Conservation (phyloP, 176 grass and related monocot genomes). For the Carex kokanica region DNA sequence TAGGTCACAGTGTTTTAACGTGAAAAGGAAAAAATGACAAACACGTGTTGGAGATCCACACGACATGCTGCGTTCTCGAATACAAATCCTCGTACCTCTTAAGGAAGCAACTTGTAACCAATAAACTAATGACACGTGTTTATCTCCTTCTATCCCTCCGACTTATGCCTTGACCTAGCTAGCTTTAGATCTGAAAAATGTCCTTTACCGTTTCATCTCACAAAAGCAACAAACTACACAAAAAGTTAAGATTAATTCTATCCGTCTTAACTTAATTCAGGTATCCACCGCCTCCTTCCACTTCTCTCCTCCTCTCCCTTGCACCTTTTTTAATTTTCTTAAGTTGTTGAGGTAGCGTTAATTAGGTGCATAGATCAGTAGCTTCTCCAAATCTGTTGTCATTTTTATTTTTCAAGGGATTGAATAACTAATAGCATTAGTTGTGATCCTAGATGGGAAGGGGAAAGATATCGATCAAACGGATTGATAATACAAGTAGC, state of each 20-base stretch:
- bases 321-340: not conserved
- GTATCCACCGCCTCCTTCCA: not conserved
- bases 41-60: constrained; percentile 30
- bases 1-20: not conserved
- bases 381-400: not conserved
- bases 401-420: not conserved
- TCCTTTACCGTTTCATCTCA: constrained; percentile 12
- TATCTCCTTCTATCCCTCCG: not conserved
- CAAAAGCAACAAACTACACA: not conserved
- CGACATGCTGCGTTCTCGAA: constrained; percentile 2
- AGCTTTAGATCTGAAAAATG: constrained; percentile 24
- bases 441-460: constrained; percentile 19
- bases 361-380: not conserved
- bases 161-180: constrained; percentile 21
- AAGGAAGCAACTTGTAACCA: not conserved
- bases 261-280: not conserved
- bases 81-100: constrained; percentile 7
- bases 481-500: constrained; percentile 28
- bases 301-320: not conserved
- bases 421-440: not conserved
- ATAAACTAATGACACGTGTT: not conserved
- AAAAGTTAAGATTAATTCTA: not conserved
- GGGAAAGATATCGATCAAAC: constrained; percentile 22
- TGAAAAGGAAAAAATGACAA: not conserved
- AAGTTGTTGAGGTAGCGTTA: not conserved